These are phyloP conservation scores for Arthrobotrys musiformis DNA, from an alignment of 2,329 filamentous ascomycete genomes.

Conservation along the genomic window DNA sequence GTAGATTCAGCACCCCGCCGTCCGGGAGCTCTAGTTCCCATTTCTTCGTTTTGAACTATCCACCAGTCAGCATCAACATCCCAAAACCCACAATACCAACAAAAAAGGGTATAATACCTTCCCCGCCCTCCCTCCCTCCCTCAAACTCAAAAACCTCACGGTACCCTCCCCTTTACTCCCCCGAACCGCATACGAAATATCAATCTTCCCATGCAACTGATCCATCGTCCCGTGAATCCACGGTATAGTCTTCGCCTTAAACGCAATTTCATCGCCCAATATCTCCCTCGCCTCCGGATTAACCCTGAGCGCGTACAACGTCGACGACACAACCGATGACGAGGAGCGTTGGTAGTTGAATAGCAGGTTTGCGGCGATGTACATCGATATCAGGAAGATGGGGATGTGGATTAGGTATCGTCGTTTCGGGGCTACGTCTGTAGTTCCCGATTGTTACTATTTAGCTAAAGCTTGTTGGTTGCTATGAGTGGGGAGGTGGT, in stretches of 20 bases:
- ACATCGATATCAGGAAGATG: conserved; percentile 75
- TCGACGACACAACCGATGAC: conserved; percentile 85
- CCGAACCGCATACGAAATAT: conserved; percentile 87
- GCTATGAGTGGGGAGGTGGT: background rate
- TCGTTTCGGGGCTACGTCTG: conserved; percentile 63
- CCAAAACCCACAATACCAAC: too few relatives aligned
- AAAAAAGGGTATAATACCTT: conserved; percentile 58
- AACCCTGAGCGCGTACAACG: conserved; percentile 90
- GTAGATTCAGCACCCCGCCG: conserved; percentile 76
- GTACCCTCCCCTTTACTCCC: conserved; percentile 76
- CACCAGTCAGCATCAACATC: background rate
- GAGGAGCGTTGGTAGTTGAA: conserved; percentile 99
- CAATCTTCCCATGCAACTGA: conserved; percentile 88
- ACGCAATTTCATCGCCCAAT: conserved; percentile 89
- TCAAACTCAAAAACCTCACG: conserved; percentile 82
- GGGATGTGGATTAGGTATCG: conserved; percentile 80
- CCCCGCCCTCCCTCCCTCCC: conserved; percentile 70
- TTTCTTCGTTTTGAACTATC: conserved; percentile 83
- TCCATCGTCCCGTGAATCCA: conserved; percentile 91
- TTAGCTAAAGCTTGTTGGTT: background rate
- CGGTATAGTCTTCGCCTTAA: conserved; percentile 75
- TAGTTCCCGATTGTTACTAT: background rate
- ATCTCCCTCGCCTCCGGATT: conserved; percentile 77
- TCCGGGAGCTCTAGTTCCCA: conserved; percentile 83
- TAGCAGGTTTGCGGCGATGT: conserved; percentile 80